Percentiles rank a stretch among this genome's conserved stretches.
phyloP scores from a whole-genome alignment of 768 basidiomycete genomes.

The Plicaturopsis crispa region DNA sequence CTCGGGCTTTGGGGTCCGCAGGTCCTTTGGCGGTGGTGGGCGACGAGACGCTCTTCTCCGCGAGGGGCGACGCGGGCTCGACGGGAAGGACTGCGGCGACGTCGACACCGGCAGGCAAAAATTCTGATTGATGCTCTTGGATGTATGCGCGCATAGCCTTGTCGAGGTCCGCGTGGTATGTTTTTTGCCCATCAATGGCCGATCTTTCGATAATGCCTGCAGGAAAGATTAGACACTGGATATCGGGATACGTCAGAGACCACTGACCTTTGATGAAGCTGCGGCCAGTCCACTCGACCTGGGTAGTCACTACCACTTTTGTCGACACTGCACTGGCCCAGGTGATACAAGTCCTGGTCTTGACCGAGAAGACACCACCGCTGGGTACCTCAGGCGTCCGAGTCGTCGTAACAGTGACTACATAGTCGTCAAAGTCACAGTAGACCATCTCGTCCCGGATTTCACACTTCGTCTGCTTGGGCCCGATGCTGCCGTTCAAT shows the following conservation, averaged over 20 bases:
- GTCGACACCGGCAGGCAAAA: slow-evolving; percentile 77
- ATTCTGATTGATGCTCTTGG: slow-evolving; percentile 82
- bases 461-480: slow-evolving; percentile 94
- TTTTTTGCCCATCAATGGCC: slow-evolving; percentile 86
- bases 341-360: slow-evolving; percentile 90
- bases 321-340: slow-evolving; percentile 82
- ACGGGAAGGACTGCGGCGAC: slow-evolving; percentile 41
- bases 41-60: slow-evolving; percentile 5
- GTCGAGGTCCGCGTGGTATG: slow-evolving; percentile 79
- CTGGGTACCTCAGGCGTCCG: slow-evolving; percentile 92
- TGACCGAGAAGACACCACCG: slow-evolving; percentile 88
- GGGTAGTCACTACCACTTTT: slow-evolving; percentile 78
- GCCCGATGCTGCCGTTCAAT: slow-evolving; percentile 78
- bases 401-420: slow-evolving; percentile 83
- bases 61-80: slow-evolving; percentile 24
- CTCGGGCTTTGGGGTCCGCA: slow-evolving; percentile 41
- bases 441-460: slow-evolving; percentile 79
- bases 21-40: slow-evolving; percentile 9
- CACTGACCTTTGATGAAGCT: slow-evolving; percentile 89
- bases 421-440: slow-evolving; percentile 78
- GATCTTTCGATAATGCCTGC: slow-evolving; percentile 90
- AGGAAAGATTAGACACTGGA: slow-evolving; percentile 5
- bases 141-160: slow-evolving; percentile 85
- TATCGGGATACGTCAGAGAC: not conserved
- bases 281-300: slow-evolving; percentile 93